Base-by-base conservation (phyloP, 139 green algal genomes). In the Pleodorina starrii region DNA sequence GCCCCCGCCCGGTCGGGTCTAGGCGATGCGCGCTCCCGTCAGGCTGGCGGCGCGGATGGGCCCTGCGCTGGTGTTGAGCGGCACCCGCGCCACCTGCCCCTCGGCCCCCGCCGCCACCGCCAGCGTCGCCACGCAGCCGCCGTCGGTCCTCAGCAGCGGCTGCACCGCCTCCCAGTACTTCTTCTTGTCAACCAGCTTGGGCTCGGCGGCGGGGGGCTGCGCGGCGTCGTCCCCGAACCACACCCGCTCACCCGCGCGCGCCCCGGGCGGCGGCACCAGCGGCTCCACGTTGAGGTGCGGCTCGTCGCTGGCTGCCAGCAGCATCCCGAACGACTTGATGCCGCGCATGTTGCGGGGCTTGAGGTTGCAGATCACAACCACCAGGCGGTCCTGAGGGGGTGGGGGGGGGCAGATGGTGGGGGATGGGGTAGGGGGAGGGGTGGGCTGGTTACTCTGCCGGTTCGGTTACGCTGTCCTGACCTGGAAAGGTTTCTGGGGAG, bases 291-390 rank as follows among this genome's bases (percentile, higher is more conserved):
- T 23, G 36, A 72, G 2, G 50, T 98, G 94, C n/a, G 88, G 76
- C 48, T 93, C 92, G 89, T 98, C 84, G 35, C 87, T 95, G 0
- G 96, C 96, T 29, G 91, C 94, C 46, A 98, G 93, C 69, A 98
- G 86, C 96, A 98, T 98, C 78, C 96, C 96, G 86, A 94, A 84
- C 54, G 93, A 97, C 88, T 97, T 97, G 76, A 98, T 92, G 36
- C 96, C 94, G 16, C 93, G 88, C 91, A 95, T 94, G 81, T 93
- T 93, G 44, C 90, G 78, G 4, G 91, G 89, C 91, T 98, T 98
- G 14, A 98, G 89, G 83, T 98, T 98, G 85, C 91, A 92, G 72
- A 98, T 90, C 29, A 98, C 95, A 27, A 97, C 75, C 23, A 99
- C 97, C 36, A 90, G 59, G 32, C 95, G 91, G 48, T 92, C 92